Evolutionary conservation across 2,329 filamentous ascomycete genomes (phyloP), one percentile per base, ranked within the genome.

Genomic region (Alternaria arborescens): DNA sequence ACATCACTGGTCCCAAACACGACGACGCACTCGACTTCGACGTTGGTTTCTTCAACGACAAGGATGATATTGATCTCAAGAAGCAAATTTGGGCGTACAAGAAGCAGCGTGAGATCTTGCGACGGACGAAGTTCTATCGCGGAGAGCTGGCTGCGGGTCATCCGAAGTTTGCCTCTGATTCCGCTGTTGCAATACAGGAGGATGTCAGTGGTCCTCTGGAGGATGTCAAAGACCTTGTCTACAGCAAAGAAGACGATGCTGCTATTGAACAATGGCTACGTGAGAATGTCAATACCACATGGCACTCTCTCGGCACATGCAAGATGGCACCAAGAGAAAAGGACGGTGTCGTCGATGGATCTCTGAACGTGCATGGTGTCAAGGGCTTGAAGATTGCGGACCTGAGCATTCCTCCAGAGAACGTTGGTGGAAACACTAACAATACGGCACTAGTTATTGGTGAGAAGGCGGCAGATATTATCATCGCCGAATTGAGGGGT

Each of bases 21-120:
- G 68, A 76, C 8, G 82, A 84, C 24, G 74, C 80, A 0, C 76
- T 84, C 5, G 84, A 88, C 60, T 89, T 90, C 58, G 82, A 87
- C 52, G 78, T 83, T 0, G 88, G 87, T 8, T 88, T 83, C 73
- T 81, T 90, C 32, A 82, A 76, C 5, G 84, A 89, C 53, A 67
- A 77, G 12, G 77, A 87, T 64, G 83, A 85, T 2, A 74, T 87
- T n/a, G 88, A 90, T 69, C 32, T 89, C 28, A 85, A 85, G 71
- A 86, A 83, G 67, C 83, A 86, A 12, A 66, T 88, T 11, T 89
- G 87, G 87, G 83, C 80, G 1, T 91, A 91, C 79, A 91, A 91
- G 75, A 85, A 84, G 67, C 81, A 82, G n/a, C 86, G 89, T 3
- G 87, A 89, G 70, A 82, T 89, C 48, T 78, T 82, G 28, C 83